Conservation (phyloP, 208 protist species). For the Crithidia thermophila region DNA sequence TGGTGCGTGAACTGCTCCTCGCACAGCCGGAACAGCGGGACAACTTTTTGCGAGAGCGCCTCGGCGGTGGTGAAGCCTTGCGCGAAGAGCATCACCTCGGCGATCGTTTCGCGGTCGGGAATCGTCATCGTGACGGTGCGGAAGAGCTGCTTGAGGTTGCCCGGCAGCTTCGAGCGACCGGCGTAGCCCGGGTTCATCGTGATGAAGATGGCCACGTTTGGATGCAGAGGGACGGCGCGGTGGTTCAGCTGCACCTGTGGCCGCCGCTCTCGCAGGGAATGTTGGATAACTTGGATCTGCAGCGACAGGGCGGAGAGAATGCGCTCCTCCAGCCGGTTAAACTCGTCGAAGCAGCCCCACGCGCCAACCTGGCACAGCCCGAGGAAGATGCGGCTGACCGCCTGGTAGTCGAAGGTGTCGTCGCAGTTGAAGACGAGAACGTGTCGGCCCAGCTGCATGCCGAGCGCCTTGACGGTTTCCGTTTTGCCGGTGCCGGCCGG, state of each 20-base stretch:
- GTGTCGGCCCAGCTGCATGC: conserved; percentile 97
- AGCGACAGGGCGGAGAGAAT: conserved; percentile 99
- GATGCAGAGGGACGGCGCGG: conserved; percentile 89
- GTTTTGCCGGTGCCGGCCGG: conserved; percentile 99
- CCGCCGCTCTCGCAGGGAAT: conserved; percentile 67
- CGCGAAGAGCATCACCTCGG: conserved; percentile 99
- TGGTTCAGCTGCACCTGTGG: conserved; percentile 92
- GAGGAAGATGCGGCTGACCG: conserved; percentile 99
- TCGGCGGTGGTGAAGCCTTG: conserved; percentile 99
- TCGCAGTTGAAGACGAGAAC: conserved; percentile 99
- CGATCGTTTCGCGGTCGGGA: conserved; percentile 99
- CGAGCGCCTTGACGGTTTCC: conserved; percentile 99
- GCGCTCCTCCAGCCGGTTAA: conserved; percentile 99
- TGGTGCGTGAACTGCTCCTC: conserved; percentile 98
- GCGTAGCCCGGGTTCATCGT: conserved; percentile 99
- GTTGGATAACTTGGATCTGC: conserved; percentile 99
- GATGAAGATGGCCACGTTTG: conserved; percentile 98
- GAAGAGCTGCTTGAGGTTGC: conserved; percentile 99
- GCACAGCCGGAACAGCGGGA: conserved; percentile 99
- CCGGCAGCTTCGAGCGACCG: conserved; percentile 98
- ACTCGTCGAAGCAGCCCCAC: conserved; percentile 99
- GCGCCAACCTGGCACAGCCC: conserved; percentile 99
- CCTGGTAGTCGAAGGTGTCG: conserved; percentile 98
- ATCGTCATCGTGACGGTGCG: conserved; percentile 98
- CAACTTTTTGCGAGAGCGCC: conserved; percentile 96